phyloP scores from a whole-genome alignment of 2,329 filamentous ascomycete genomes.

The Scedosporium dehoogii region DNA sequence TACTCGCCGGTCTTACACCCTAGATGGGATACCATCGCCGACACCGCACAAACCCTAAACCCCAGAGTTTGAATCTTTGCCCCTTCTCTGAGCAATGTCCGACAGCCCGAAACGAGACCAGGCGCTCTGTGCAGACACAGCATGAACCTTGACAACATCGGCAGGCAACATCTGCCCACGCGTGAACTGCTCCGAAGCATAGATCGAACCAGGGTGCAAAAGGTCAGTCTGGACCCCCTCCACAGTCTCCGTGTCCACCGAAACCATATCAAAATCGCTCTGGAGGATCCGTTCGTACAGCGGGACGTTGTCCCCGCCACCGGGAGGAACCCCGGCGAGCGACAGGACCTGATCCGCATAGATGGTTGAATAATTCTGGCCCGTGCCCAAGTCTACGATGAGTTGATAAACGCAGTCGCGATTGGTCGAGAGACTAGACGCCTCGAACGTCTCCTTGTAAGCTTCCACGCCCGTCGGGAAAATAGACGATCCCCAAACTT shows the following conservation, averaged over 20 bases:
- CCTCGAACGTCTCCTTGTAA: constrained; percentile 20
- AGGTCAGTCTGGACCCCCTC: background rate
- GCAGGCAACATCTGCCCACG: too few species aligned
- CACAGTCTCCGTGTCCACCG: constrained; percentile 31
- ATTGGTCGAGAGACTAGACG: constrained; percentile 32
- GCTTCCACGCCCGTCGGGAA: constrained; percentile 53
- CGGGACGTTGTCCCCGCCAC: constrained; percentile 17
- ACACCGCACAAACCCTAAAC: too few species aligned
- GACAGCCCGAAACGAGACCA: too few species aligned
- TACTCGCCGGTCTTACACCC: too few species aligned
- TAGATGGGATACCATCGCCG: too few species aligned
- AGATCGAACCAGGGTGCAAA: background rate
- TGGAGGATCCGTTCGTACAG: constrained; percentile 49
- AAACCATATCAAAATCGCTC: constrained; percentile 43
- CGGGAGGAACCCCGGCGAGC: constrained; percentile 32
- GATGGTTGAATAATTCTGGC: constrained; percentile 40
- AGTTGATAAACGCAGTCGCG: constrained; percentile 39
- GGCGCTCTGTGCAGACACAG: too few species aligned
- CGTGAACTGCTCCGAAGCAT: too few species aligned
- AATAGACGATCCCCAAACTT: constrained; percentile 27
- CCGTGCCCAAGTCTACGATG: constrained; percentile 38
- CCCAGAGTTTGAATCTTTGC: too few species aligned
- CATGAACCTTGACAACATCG: too few species aligned
- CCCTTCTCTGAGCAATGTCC: too few species aligned
- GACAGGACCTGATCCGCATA: constrained; percentile 45